Conservation (phyloP, 1,139 yeast species). For the Suzukiozyma palmioleophila region DNA sequence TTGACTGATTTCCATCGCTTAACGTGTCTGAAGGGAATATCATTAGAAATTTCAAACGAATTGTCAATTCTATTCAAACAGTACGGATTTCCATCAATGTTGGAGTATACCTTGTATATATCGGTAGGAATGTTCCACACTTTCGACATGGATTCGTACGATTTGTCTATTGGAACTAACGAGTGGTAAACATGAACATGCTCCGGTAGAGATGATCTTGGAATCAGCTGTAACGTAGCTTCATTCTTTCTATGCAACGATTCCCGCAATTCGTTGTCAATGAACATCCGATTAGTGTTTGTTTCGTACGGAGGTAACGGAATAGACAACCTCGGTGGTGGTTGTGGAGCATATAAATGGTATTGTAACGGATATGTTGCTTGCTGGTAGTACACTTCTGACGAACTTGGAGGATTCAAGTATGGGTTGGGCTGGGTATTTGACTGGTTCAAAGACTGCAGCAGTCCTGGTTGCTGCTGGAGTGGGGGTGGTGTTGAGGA, state of each 20-base stretch:
- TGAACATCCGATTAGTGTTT: conserved; percentile 63
- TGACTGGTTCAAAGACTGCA: conserved; percentile 4
- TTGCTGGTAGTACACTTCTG: conserved; percentile 16
- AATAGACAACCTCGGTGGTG: conserved; percentile 66
- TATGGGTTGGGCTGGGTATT: conserved; percentile 5
- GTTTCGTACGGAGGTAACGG: conserved; percentile 69
- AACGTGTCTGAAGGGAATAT: conserved; percentile 38
- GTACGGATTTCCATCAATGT: conserved; percentile 74
- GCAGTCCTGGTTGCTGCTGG: conserved; percentile 5
- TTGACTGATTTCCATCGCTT: conserved; percentile 46
- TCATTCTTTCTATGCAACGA: conserved; percentile 69
- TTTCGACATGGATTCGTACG: conserved; percentile 46
- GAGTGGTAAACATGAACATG: conserved; percentile 82
- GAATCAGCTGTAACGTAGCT: conserved; percentile 69
- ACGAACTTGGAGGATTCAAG: conserved; percentile 9
- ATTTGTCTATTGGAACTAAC: conserved; percentile 75
- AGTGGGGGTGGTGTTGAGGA: conserved; percentile 4
- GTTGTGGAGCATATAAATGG: conserved; percentile 85
- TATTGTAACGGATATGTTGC: conserved; percentile 65
- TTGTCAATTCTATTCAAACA: conserved; percentile 71
- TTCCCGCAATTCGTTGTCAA: conserved; percentile 71
- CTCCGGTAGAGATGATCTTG: conserved; percentile 62
- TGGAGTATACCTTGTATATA: conserved; percentile 76
- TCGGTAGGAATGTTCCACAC: conserved; percentile 61
- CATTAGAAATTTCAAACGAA: conserved; percentile 51